phyloP scores from a whole-genome alignment of 805 yeast species.

The Candida vaughaniae region DNA sequence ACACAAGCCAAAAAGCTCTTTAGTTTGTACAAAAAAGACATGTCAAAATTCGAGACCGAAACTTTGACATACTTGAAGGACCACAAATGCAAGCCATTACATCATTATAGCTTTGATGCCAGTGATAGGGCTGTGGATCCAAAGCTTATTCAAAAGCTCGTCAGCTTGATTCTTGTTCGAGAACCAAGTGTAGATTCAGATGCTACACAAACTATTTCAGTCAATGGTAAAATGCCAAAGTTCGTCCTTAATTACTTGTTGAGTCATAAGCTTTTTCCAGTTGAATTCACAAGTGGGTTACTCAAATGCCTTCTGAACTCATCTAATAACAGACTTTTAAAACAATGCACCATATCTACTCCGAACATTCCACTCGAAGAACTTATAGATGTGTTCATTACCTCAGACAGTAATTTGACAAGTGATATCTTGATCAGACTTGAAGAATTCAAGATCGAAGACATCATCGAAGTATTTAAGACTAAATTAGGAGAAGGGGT shows the following conservation, averaged over 20 bases:
- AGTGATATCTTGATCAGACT: slow-evolving; percentile 67
- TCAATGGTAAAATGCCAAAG: slow-evolving; percentile 43
- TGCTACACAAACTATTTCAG: background rate
- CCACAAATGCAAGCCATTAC: slow-evolving; percentile 2
- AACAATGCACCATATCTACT: slow-evolving; percentile 82
- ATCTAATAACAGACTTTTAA: slow-evolving; percentile 60
- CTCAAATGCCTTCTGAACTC: slow-evolving; percentile 44
- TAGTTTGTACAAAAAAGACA: background rate
- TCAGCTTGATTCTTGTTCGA: slow-evolving; percentile 32
- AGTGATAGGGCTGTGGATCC: slow-evolving; percentile 65
- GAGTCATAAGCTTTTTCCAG: slow-evolving; percentile 86
- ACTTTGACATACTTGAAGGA: slow-evolving; percentile 12
- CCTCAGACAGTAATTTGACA: slow-evolving; percentile 59
- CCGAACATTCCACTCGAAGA: slow-evolving; percentile 66
- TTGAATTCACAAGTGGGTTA: slow-evolving; percentile 52
- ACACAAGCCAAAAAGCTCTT: background rate
- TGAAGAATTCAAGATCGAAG: slow-evolving; percentile 59
- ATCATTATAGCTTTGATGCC: slow-evolving; percentile 28
- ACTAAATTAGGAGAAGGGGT: slow-evolving; percentile 22
- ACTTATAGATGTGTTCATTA: slow-evolving; percentile 55
- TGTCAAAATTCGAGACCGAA: slow-evolving; percentile 8
- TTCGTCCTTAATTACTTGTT: slow-evolving; percentile 66
- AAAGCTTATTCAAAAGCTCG: slow-evolving; percentile 48
- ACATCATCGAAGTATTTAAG: slow-evolving; percentile 51
- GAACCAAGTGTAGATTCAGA: background rate